phyloP scores from a whole-genome alignment of 306 rosid species.

The Cucurbita maxima region DNA sequence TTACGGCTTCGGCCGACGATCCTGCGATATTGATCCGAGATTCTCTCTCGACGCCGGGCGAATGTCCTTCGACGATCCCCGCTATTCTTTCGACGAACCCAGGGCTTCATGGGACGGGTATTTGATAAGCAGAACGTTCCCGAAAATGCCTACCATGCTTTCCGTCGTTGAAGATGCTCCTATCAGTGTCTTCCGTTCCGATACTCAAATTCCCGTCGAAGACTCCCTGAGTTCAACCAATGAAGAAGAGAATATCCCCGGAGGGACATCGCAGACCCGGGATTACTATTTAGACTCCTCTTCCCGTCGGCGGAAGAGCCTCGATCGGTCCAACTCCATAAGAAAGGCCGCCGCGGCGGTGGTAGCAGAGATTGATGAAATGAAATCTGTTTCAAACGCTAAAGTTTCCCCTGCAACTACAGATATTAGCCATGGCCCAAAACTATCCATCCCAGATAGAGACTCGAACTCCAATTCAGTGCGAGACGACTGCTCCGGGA shows the following conservation, averaged over 20 bases:
- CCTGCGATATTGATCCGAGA: constrained; percentile 94
- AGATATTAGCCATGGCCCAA: constrained; percentile 41
- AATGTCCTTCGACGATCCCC: constrained; percentile 73
- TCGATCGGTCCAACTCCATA: constrained; percentile 80
- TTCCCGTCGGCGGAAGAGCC: constrained; percentile 68
- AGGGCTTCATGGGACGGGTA: constrained; percentile 97
- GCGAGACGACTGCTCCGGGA: constrained; percentile 61
- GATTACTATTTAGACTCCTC: constrained; percentile 77
- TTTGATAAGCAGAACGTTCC: constrained; percentile 44
- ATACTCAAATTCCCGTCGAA: constrained; percentile 68
- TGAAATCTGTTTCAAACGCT: constrained; percentile 58
- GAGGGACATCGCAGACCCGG: constrained; percentile 70
- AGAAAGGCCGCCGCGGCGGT: constrained; percentile 84
- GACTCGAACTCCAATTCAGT: constrained; percentile 60
- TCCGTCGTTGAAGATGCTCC: constrained; percentile 82
- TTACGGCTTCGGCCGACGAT: constrained; percentile 83
- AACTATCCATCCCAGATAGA: constrained; percentile 30
- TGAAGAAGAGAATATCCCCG: constrained; percentile 46
- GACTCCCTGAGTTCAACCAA: constrained; percentile 31
- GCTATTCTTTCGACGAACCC: constrained; percentile 83
- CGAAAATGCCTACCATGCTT: constrained; percentile 81
- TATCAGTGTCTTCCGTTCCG: constrained; percentile 41
- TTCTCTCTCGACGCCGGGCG: constrained; percentile 57
- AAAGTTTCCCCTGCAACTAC: constrained; percentile 50
- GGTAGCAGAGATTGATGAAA: constrained; percentile 86